A percentile compares a stretch with the other conserved stretches of the same genome.
Evolutionary conservation across 176 grass and related monocot genomes (phyloP).

Genomic region (Musa itinerans): DNA sequence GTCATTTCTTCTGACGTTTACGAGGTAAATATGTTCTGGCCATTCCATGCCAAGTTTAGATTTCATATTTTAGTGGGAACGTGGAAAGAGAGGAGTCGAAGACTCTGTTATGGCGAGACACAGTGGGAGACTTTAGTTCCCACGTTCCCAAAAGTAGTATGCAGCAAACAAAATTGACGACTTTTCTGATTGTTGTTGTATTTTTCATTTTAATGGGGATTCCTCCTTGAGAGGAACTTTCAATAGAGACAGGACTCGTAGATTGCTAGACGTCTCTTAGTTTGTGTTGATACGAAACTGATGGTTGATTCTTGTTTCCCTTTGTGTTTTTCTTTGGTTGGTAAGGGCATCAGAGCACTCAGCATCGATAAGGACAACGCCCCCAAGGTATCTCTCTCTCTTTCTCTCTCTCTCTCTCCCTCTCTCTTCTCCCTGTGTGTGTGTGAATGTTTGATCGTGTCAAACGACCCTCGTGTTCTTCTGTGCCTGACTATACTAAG

Average conservation of each 20-base stretch:
- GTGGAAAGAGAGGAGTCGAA: neutral
- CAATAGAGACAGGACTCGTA: neutral
- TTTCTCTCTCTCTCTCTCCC: neutral
- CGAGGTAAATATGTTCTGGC: constrained; percentile 41
- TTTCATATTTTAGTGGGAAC: neutral
- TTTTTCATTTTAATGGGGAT: neutral
- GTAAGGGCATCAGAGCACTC: constrained; percentile 83
- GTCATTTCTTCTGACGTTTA: constrained; percentile 61
- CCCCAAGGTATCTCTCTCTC: constrained; percentile 50
- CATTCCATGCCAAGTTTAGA: neutral
- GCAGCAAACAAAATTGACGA: neutral
- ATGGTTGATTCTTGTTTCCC: neutral
- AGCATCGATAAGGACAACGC: constrained; percentile 90
- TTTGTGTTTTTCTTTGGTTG: constrained; percentile 6
- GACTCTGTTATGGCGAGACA: too few species aligned
- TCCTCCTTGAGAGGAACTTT: neutral
- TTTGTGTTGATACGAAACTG: neutral
- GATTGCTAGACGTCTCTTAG: neutral
- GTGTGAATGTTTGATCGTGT: neutral
- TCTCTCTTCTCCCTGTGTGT: neutral
- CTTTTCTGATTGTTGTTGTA: neutral
- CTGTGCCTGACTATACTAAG: neutral
- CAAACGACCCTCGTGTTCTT: constrained; percentile 16
- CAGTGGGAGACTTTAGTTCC: neutral
- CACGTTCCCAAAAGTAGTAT: neutral